A percentile compares a stretch with the other conserved stretches of the same genome.
phyloP scores from a whole-genome alignment of 495 filamentous ascomycete species.

The Aspergillus ellipticus region DNA sequence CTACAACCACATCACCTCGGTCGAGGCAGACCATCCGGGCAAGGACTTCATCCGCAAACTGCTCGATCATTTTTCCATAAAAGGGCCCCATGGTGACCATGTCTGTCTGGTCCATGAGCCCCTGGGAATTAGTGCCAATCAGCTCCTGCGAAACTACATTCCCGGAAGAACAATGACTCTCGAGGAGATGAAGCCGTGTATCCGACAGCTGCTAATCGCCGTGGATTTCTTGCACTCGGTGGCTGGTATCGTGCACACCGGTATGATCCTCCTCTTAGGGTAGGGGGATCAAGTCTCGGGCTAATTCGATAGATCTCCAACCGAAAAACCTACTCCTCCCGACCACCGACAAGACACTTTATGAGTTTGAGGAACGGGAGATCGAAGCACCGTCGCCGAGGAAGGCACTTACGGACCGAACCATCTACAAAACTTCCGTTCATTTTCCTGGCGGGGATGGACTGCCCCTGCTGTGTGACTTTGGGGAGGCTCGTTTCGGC shows the following conservation, averaged over 20 bases:
- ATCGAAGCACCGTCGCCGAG: conserved; percentile 11
- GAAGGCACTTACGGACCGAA: conserved; percentile 22
- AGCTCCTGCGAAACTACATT: conserved; percentile 1
- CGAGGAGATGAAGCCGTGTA: conserved; percentile 15
- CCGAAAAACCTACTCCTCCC: conserved; percentile 20
- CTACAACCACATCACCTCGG: not conserved
- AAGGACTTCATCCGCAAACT: not conserved
- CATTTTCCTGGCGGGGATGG: conserved; percentile 5
- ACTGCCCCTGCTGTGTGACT: conserved; percentile 22
- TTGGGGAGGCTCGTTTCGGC: conserved; percentile 24
- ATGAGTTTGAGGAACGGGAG: conserved; percentile 17
- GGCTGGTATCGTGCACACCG: conserved; percentile 37
- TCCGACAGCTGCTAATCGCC: conserved; percentile 24
- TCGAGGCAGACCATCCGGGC: conserved; percentile 1
- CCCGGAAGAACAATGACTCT: conserved; percentile 15
- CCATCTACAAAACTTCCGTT: conserved; percentile 12
- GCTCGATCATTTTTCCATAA: not conserved
- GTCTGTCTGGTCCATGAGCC: conserved; percentile 30
- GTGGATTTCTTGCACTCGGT: conserved; percentile 43
- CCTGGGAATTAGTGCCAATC: conserved; percentile 14
- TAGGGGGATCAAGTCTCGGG: not conserved
- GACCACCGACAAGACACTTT: not conserved
- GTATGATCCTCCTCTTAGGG: conserved; percentile 13
- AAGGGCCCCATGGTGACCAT: conserved; percentile 27
- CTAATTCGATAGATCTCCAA: conserved; percentile 14